Base-by-base conservation (phyloP, 768 basidiomycete genomes). In the Clathrus columnatus region DNA sequence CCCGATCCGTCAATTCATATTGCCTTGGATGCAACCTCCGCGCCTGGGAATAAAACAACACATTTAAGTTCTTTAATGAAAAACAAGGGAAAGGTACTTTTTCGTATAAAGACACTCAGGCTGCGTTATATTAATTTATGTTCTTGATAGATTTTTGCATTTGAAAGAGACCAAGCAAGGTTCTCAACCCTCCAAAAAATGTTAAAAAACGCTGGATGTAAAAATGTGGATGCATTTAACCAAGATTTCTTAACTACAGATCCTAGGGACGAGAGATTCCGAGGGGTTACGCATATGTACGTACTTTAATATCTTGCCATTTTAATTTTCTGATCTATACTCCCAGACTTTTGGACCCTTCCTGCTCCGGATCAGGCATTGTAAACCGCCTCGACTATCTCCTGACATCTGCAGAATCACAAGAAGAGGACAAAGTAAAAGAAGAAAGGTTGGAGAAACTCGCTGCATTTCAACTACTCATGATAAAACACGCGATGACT, bases 1-100 rank as follows among this genome's bases (percentile, higher is more conserved):
- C 87, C 90, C 43, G 85, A 84, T 10, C 69, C 73, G 1, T 67
- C 64, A 18, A 73, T 80, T 20, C 67, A 74, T 42, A 73, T 78
- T 47, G 88, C 92, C 27, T 87, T 97, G 41, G 95, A 98, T 68
- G 93, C 91, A 11, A 98, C 93, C 10, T 87, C 93, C 41, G 96
- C 96, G 0, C 96, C 96, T 0, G 96, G 96, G 0, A 99, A 99
- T 72, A 99, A 99, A 72, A 98, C 96, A 1, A 87, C 92, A 7
- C 91, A 95, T 68, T 70, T 98, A 21, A 87, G 89, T 61, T 91
- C 93, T 21, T 72, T 97, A 44, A 91, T 97, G 87, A 66, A 73
- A 17, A 85, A 85, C 61, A 78, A 79, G 66, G 91, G 92, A 63
- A 87, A 83, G 70, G 94, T 91, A 51, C 24, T 18, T 29, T 50